Conservation (phyloP, 306 rosid genomes). For the Psophocarpus tetragonolobus region DNA sequence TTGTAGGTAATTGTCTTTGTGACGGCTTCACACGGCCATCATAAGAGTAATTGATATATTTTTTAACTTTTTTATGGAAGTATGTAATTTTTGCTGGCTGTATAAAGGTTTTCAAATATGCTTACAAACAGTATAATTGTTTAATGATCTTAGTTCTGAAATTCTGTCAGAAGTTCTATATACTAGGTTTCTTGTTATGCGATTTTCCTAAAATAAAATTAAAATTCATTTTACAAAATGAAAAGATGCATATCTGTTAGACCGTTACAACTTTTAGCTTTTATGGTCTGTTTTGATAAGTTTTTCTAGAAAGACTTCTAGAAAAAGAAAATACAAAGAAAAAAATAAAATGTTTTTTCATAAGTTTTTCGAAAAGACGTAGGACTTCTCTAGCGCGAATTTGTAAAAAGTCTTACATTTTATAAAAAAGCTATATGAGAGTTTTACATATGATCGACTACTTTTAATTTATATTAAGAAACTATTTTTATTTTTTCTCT, state of each 20-base stretch:
- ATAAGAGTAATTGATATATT: neutral
- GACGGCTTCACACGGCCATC: neutral
- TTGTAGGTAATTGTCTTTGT: conserved; percentile 54
- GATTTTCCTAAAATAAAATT: neutral
- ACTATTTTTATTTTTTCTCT: too few relatives aligned
- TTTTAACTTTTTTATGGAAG: neutral
- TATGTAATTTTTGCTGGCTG: conserved; percentile 5
- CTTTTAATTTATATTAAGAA: too few relatives aligned
- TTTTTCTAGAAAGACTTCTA: too few relatives aligned
- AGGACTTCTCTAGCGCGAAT: too few relatives aligned
- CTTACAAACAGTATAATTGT: neutral
- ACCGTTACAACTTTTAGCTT: neutral
- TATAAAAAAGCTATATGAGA: too few relatives aligned
- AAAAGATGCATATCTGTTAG: neutral
- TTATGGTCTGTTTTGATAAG: too few relatives aligned
- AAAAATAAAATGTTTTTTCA: too few relatives aligned
- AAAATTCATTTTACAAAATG: neutral
- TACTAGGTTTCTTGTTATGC: neutral
- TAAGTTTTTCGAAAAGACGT: too few relatives aligned
- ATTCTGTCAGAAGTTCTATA: neutral
- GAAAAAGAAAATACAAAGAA: too few relatives aligned
- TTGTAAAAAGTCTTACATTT: too few relatives aligned
- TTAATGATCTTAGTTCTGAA: conserved; percentile 13
- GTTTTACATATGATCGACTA: too few relatives aligned
- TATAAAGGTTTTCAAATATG: conserved; percentile 13